phyloP scores from a whole-genome alignment of 2,329 filamentous ascomycete genomes.

The Mycosphaerelloides madeirae region DNA sequence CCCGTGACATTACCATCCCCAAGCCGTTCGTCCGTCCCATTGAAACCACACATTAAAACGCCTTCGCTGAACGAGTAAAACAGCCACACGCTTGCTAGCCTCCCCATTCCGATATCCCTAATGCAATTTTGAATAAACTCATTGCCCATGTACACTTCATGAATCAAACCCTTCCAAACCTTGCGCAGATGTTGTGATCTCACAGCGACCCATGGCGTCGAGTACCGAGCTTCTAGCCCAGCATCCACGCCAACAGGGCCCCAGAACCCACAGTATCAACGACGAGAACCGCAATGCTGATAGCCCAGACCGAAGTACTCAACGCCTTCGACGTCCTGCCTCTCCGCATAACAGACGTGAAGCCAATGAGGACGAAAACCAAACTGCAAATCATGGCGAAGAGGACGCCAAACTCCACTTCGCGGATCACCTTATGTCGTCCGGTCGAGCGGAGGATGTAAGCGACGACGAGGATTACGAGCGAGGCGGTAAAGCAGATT shows the following conservation, averaged over 20 bases:
- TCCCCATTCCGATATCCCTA: too few species aligned
- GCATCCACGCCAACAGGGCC: constrained; percentile 50
- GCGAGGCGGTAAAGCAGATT: constrained; percentile 55
- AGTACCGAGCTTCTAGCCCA: constrained; percentile 16
- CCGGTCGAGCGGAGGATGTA: constrained; percentile 64
- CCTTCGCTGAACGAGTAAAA: background rate
- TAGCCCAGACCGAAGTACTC: constrained; percentile 41
- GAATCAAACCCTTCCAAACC: too few species aligned
- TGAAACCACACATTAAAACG: background rate
- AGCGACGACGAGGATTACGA: constrained; percentile 61
- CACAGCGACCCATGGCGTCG: too few species aligned
- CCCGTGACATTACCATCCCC: background rate
- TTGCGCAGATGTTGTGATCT: too few species aligned
- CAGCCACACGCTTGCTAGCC: background rate
- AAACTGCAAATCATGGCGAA: constrained; percentile 65
- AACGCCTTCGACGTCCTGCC: constrained; percentile 36
- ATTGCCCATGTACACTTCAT: background rate
- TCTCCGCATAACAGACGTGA: constrained; percentile 52
- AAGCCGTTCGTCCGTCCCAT: background rate
- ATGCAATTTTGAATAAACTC: too few species aligned
- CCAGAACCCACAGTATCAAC: constrained; percentile 49
- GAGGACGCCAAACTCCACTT: constrained; percentile 69
- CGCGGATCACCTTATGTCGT: constrained; percentile 60
- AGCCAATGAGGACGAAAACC: constrained; percentile 57
- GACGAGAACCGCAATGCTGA: constrained; percentile 44